These are phyloP conservation scores for Mycena crocata DNA, from an alignment of 768 basidiomycete genomes.

Conservation along the genomic window DNA sequence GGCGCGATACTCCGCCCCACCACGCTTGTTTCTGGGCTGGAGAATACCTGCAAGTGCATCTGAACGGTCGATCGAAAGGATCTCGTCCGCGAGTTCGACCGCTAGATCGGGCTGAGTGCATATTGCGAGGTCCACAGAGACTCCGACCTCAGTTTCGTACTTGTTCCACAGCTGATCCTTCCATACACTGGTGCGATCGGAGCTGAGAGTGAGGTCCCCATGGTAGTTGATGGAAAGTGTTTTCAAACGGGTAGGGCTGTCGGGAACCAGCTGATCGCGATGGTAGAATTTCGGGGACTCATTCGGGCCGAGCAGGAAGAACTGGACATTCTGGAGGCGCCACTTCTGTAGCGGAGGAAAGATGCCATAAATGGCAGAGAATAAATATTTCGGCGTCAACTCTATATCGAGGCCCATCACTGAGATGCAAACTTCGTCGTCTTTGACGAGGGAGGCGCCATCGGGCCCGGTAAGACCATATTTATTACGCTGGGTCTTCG, in stretches of 20 bases:
- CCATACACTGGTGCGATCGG: constrained; percentile 2
- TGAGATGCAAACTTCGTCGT: neutral
- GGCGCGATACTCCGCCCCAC: neutral
- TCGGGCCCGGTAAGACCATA: neutral
- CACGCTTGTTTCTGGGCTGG: neutral
- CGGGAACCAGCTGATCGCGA: constrained; percentile 7
- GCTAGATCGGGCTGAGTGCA: constrained; percentile 5
- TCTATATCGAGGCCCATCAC: neutral
- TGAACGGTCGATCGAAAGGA: constrained; percentile 15
- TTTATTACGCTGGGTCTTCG: neutral
- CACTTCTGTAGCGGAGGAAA: neutral
- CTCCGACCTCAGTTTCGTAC: neutral
- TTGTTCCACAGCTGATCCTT: neutral
- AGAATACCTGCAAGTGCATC: constrained; percentile 8
- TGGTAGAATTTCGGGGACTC: constrained; percentile 7
- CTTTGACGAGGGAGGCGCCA: neutral
- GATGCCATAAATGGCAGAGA: neutral
- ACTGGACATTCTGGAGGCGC: neutral
- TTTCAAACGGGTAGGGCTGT: constrained; percentile 10
- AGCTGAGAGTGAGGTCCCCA: constrained; percentile 10
- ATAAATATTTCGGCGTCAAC: neutral
- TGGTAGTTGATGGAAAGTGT: constrained; percentile 15
- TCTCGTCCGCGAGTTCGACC: constrained; percentile 11
- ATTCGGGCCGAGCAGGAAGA: constrained; percentile 3
- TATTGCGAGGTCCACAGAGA: neutral